Base-by-base conservation (phyloP, 108 stramenopile species). In the Chaetoceros muelleri region DNA sequence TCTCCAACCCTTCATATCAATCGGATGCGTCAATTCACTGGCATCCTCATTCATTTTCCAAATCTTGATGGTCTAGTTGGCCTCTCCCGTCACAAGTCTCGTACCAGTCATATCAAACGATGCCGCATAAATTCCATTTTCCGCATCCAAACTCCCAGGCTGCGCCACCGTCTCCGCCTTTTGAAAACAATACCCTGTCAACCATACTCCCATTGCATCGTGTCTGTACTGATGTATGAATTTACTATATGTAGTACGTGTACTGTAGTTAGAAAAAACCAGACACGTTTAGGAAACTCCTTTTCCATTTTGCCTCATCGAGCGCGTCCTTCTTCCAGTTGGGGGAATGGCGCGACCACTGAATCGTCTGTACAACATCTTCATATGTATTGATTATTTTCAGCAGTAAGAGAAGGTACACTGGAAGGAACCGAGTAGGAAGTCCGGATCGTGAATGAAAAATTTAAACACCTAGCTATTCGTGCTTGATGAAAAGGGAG, bases 51-150 rank as follows among this genome's bases (percentile, higher is more conserved):
- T 95, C 65, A 95, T 90, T 58, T 94, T 95, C 96, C 96, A 99
- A 52, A 99, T 96, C 70, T 99, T 99, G 65, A 99, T 83, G 1
- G 93, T 92, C 76, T 99, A 99, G 71, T 99, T 98, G 1, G 97
- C 97, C 68, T 98, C 99, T 34, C 96, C 90, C 18, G 97, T 97
- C 45, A 99, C 77, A 17, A 99, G 72, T 20, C 99, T 77, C 21
- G 93, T 95, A 8, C 99, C 99, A 3, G 96, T 95, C n/a, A 84
- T 67, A 74, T 99, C 99, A 66, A 99, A 99, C 20, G 78, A 69
- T 1, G 79, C 61, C 16, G 90, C 87, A 62, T 87, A 95, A 48
- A 99, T 91, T 28, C 93, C 95, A 56, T 96, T 95, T 64, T 99
- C 99, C 20, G 95, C 90, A 56, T 98, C 97, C 55, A 99, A 78